Evolutionary conservation across 1,284 basidiomycete species (phyloP).

Genomic region (Wallemia hederae): DNA sequence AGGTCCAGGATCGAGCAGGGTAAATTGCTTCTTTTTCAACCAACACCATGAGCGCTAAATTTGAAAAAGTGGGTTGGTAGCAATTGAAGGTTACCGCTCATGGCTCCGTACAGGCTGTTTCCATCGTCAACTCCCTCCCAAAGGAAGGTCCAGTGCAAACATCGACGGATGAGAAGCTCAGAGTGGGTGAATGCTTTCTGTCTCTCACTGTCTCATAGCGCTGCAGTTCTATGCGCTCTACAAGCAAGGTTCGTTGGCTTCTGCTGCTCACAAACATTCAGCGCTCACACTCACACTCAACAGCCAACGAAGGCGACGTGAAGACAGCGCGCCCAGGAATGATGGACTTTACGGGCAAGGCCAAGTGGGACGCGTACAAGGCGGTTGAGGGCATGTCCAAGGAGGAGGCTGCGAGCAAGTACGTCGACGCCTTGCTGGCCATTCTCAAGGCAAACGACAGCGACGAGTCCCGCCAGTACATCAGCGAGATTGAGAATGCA

Average conservation of each 20-base stretch:
- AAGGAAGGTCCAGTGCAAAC: slow-evolving; percentile 56
- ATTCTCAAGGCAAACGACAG: slow-evolving; percentile 25
- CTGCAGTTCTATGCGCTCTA: slow-evolving; percentile 63
- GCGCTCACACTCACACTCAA: not conserved
- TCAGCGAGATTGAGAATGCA: slow-evolving; percentile 28
- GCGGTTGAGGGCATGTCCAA: slow-evolving; percentile 35
- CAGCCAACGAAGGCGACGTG: slow-evolving; percentile 19
- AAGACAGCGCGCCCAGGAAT: slow-evolving; percentile 34
- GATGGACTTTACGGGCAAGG: slow-evolving; percentile 48
- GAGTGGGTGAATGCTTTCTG: slow-evolving; percentile 18
- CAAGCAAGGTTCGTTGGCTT: slow-evolving; percentile 40
- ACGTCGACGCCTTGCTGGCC: slow-evolving; percentile 41
- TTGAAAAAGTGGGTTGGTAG: not conserved
- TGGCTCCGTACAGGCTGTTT: slow-evolving; percentile 4
- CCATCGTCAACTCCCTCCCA: slow-evolving; percentile 24
- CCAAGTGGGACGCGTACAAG: slow-evolving; percentile 77
- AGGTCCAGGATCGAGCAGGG: too few relatives aligned
- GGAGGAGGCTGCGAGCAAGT: slow-evolving; percentile 38
- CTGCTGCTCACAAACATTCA: too few relatives aligned
- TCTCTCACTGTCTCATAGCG: not conserved
- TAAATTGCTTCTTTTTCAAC: too few relatives aligned
- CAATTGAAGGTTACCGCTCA: not conserved
- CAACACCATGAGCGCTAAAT: not conserved
- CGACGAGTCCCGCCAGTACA: slow-evolving; percentile 28
- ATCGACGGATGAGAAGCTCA: slow-evolving; percentile 40